A percentile compares a stretch with the other conserved stretches of the same genome.
Evolutionary conservation across 169 alveolate genomes (phyloP).

Genomic region (Eimeria praecox): DNA sequence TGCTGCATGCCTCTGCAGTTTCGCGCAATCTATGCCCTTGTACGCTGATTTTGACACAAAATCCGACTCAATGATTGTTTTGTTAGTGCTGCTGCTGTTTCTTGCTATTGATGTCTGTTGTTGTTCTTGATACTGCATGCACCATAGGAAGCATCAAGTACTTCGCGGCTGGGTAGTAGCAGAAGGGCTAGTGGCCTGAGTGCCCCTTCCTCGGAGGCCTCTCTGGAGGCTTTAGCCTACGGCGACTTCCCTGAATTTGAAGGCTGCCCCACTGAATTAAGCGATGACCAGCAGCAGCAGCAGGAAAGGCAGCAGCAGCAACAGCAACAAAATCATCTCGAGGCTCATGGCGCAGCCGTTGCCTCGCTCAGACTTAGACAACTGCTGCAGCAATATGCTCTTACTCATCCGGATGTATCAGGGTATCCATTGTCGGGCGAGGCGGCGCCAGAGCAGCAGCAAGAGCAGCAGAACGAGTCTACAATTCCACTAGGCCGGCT

Average conservation of each 20-base stretch:
- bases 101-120: neutral
- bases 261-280: neutral
- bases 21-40: neutral
- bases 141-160: neutral
- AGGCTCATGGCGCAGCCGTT: slow-evolving; percentile 36
- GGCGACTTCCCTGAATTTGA: slow-evolving; percentile 52
- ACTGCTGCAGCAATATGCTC: slow-evolving; percentile 52
- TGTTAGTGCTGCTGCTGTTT: neutral
- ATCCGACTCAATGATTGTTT: neutral
- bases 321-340: neutral
- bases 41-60: neutral
- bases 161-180: slow-evolving; percentile 54
- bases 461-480: neutral
- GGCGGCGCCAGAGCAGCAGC: neutral
- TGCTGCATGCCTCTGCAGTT: neutral
- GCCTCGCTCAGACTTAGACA: slow-evolving; percentile 47
- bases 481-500: slow-evolving; percentile 45
- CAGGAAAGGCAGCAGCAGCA: neutral
- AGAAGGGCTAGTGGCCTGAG: slow-evolving; percentile 49
- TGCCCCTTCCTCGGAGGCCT: slow-evolving; percentile 40
- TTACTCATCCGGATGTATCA: slow-evolving; percentile 8
- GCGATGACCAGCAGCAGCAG: slow-evolving; percentile 38
- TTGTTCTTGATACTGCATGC: neutral
- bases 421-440: neutral
- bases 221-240: slow-evolving; percentile 32